A percentile compares a stretch with the other conserved stretches of the same genome.
Conservation (phyloP, 257 asterid genomes). For the Petunia secreta region DNA sequence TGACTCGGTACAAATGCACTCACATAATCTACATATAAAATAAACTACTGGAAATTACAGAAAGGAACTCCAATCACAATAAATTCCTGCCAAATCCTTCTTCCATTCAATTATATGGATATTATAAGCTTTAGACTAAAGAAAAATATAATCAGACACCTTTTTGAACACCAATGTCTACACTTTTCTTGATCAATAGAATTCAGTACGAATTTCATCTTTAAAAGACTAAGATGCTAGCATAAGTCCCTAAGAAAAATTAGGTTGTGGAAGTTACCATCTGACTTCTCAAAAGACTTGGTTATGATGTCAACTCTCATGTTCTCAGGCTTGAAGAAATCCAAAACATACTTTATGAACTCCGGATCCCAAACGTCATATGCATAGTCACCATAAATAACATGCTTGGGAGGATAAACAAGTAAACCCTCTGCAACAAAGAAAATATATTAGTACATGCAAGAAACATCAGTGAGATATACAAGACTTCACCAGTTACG, state of each 20-base stretch:
- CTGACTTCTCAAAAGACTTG: conserved; percentile 65
- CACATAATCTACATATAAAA: background rate
- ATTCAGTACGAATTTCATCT: background rate
- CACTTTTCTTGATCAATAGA: background rate
- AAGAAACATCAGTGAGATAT: conserved; percentile 14
- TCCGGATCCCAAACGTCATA: conserved; percentile 83
- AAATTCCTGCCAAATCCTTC: background rate
- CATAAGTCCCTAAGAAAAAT: conserved; percentile 7
- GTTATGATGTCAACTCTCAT: conserved; percentile 89
- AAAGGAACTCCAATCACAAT: background rate
- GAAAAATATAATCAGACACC: conserved; percentile 12
- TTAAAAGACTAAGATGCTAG: background rate
- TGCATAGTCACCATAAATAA: conserved; percentile 88
- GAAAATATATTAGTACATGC: conserved; percentile 17
- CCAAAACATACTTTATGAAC: conserved; percentile 66
- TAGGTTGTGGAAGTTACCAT: conserved; percentile 46
- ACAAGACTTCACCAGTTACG: background rate
- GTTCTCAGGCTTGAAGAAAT: conserved; percentile 84
- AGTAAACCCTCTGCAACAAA: conserved; percentile 74
- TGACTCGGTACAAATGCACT: conserved; percentile 8
- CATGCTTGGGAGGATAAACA: conserved; percentile 89
- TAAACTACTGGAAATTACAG: background rate
- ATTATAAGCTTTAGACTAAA: background rate
- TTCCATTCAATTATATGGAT: conserved; percentile 12
- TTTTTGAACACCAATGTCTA: background rate